A percentile compares a stretch with the other conserved stretches of the same genome.
Evolutionary conservation across 345 rosid genomes (phyloP).

Genomic region (Eutrema japonicum): DNA sequence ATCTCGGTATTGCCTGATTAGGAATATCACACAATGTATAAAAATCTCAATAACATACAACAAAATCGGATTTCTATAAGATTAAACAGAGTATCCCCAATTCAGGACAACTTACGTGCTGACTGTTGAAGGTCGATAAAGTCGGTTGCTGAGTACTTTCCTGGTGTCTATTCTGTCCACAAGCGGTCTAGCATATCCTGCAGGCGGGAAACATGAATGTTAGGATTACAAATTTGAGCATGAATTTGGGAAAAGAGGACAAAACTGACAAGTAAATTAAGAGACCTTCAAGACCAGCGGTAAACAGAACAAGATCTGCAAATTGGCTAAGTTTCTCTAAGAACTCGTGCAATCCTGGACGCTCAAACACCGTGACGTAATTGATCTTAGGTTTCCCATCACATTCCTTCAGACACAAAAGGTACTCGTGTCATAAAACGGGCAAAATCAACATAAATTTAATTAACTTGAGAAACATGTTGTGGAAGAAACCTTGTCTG

Average conservation of each 20-base stretch:
- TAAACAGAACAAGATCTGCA: conserved; percentile 84
- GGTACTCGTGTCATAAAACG: conserved; percentile 42
- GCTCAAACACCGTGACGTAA: conserved; percentile 88
- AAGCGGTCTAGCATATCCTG: conserved; percentile 97
- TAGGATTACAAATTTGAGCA: conserved; percentile 4
- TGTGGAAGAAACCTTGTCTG: conserved; percentile 72
- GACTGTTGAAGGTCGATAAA: conserved; percentile 93
- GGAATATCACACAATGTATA: not conserved
- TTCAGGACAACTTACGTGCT: conserved; percentile 72
- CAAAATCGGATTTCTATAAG: not conserved
- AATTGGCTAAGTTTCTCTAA: conserved; percentile 70
- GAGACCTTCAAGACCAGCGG: conserved; percentile 97
- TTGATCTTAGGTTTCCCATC: conserved; percentile 80
- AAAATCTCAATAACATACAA: not conserved
- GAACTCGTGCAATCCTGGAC: conserved; percentile 90
- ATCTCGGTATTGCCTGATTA: conserved; percentile 73
- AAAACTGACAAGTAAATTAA: conserved; percentile 25
- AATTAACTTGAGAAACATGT: not conserved
- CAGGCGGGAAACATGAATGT: not conserved
- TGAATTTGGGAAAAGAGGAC: not conserved
- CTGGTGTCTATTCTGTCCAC: conserved; percentile 82
- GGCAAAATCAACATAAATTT: not conserved
- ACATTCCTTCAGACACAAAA: conserved; percentile 59
- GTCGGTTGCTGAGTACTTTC: conserved; percentile 70
- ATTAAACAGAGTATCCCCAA: conserved; percentile 1